Base-by-base conservation (phyloP, 768 basidiomycete genomes). In the Amanita muscaria region DNA sequence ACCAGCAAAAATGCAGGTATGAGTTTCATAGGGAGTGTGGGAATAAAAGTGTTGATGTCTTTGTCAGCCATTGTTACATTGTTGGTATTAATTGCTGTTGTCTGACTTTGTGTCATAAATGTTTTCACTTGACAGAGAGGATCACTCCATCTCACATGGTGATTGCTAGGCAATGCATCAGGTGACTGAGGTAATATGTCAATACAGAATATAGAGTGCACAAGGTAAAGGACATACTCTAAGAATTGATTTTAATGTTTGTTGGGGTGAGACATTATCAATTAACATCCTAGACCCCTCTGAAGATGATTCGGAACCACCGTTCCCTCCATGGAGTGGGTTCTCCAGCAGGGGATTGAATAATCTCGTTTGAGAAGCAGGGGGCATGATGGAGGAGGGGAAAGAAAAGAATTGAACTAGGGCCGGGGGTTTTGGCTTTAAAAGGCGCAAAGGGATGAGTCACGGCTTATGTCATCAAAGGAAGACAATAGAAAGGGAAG, bases 91-190 rank as follows among this genome's bases (percentile, higher is more conserved):
- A n/a, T n/a, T n/a, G n/a, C n/a, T n/a, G n/a, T n/a, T n/a, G n/a
- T 32, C 42, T 43, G 19, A 12, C 14, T 19, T 29, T 15, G 31
- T 2, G 32, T 43, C 30, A 43, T 32, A 10, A 23, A 21, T 23
- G 10, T n/a, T 16, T 2, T 24, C 19, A 32, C 16, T 8, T 32
- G 5, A n/a, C 19, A 32, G 8, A 43, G 15, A 9, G 42, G 42
- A 3, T 43, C 42, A 32, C 42, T 43, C 42, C 42, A 43, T 43
- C 42, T 43, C 30, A 43, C 42, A 43, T 43, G 42, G 30, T 21
- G 42, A 23, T 16, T 30, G 30, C 14, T 21, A 9, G 1, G 15
- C 25, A 11, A n/a, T 8, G 37, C 9, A 16, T 25, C 15, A 16
- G 31, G 12, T 21, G 31, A 12, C 32, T 44, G 43, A 8, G 8